Percentiles rank a stretch among this genome's conserved stretches.
Conservation (phyloP, 768 basidiomycete genomes). For the Panaeolus cyanescens region DNA sequence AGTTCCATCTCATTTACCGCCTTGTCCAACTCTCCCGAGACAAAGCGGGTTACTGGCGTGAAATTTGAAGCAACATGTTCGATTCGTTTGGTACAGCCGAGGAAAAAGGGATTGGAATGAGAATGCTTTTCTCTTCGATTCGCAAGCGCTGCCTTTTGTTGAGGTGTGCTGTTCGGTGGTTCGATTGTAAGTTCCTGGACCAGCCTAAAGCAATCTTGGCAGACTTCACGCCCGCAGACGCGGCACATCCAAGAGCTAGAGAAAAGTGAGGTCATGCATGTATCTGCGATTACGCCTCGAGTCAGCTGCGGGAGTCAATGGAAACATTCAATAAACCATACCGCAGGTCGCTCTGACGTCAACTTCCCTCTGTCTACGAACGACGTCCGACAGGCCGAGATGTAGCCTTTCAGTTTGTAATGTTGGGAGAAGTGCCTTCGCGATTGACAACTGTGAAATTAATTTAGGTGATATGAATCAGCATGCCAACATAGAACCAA, state of each 20-base stretch:
- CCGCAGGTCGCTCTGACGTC: slow-evolving; percentile 87
- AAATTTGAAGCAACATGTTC: slow-evolving; percentile 73
- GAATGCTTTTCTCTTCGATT: slow-evolving; percentile 59
- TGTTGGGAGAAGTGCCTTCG: slow-evolving; percentile 65
- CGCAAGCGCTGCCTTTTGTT: slow-evolving; percentile 51
- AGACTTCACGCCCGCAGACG: slow-evolving; percentile 88
- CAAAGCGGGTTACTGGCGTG: slow-evolving; percentile 81
- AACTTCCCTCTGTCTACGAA: slow-evolving; percentile 74
- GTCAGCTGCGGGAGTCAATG: background rate
- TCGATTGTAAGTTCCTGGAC: slow-evolving; percentile 65
- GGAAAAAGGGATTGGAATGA: slow-evolving; percentile 72
- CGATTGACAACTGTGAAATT: slow-evolving; percentile 58
- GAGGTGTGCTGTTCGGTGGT: slow-evolving; percentile 45
- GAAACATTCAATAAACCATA: slow-evolving; percentile 34
- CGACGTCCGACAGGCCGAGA: slow-evolving; percentile 54
- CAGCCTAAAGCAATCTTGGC: slow-evolving; percentile 78
- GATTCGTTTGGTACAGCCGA: slow-evolving; percentile 68
- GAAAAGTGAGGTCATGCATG: slow-evolving; percentile 93
- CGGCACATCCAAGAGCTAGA: slow-evolving; percentile 89
- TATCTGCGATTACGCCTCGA: slow-evolving; percentile 54
- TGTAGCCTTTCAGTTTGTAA: slow-evolving; percentile 68
- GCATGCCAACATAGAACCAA: slow-evolving; percentile 14
- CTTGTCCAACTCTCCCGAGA: slow-evolving; percentile 57
- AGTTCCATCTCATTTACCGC: slow-evolving; percentile 76
- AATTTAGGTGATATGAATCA: background rate